A percentile compares a stretch with the other conserved stretches of the same genome.
Evolutionary conservation across 306 rosid species (phyloP).

Genomic region (Coriaria nepalensis): DNA sequence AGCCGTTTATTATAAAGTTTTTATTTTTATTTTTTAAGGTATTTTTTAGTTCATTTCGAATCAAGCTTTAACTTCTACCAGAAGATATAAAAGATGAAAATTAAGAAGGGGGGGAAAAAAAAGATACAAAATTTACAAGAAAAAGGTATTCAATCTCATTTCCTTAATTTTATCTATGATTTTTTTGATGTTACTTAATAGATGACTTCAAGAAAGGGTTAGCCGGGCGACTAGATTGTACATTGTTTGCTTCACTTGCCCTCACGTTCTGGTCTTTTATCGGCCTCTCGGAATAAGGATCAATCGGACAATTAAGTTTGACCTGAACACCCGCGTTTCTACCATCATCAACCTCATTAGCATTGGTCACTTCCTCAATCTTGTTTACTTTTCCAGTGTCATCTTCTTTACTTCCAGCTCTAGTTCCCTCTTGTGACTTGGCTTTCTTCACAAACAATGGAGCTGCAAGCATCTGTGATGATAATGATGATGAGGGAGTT

Average conservation of each 20-base stretch:
- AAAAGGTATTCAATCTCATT: too few relatives aligned
- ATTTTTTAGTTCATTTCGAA: too few relatives aligned
- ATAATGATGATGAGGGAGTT: conserved; percentile 20
- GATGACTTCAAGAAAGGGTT: conserved; percentile 83
- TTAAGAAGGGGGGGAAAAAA: too few relatives aligned
- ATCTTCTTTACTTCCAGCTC: conserved; percentile 19
- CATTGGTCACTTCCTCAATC: conserved; percentile 12
- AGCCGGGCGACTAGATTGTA: conserved; percentile 33
- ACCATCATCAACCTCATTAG: conserved; percentile 8
- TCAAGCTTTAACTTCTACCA: too few relatives aligned
- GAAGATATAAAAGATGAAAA: too few relatives aligned
- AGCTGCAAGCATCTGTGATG: conserved; percentile 35
- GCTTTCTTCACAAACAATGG: conserved; percentile 46
- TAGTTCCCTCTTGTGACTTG: conserved; percentile 36
- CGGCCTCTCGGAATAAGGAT: conserved; percentile 16
- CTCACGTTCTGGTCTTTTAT: conserved; percentile 25
- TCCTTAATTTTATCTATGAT: not conserved
- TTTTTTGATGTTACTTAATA: conserved; percentile 30
- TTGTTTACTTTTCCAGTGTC: conserved; percentile 24
- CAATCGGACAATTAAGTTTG: conserved; percentile 20
- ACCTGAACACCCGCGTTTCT: conserved; percentile 22
- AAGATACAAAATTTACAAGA: too few relatives aligned
- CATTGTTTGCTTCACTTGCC: conserved; percentile 29
- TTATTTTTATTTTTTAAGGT: too few relatives aligned
- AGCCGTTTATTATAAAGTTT: too few relatives aligned